These are phyloP conservation scores for Saposhnikovia divaricata DNA, from an alignment of 129 eudicot genomes.

Conservation along the genomic window DNA sequence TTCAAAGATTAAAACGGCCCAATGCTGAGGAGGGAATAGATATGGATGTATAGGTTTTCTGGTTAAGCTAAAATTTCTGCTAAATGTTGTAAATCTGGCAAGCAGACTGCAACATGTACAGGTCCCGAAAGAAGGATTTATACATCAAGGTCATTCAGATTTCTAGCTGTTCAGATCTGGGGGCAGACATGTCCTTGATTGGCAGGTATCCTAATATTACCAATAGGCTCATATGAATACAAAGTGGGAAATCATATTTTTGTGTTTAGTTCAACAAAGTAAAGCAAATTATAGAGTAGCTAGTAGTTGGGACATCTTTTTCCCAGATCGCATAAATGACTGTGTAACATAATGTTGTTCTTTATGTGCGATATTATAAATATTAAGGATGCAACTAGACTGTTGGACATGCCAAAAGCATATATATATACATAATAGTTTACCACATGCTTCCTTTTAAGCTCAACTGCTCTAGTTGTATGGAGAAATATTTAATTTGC, in stretches of 20 bases:
- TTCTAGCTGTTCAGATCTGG: neutral
- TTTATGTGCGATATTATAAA: neutral
- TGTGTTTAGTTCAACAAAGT: neutral
- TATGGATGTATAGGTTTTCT: constrained; percentile 5
- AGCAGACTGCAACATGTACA: constrained; percentile 2
- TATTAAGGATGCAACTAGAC: neutral
- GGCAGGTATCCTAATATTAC: neutral
- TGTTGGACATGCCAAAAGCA: neutral
- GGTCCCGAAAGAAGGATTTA: neutral
- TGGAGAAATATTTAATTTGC: neutral
- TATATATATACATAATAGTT: neutral
- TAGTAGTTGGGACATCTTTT: neutral
- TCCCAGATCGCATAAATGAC: neutral
- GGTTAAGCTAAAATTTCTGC: neutral
- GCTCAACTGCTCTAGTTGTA: neutral
- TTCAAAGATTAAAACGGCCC: constrained; percentile 69
- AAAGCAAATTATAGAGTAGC: neutral
- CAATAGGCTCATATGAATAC: neutral
- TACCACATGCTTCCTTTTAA: neutral
- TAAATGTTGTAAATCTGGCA: constrained; percentile 1
- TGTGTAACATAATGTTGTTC: constrained; percentile 4
- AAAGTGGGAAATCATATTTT: neutral
- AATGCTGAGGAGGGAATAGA: constrained; percentile 25
- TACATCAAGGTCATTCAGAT: neutral
- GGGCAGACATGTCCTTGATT: neutral